Conservation (phyloP, 345 rosid genomes). For the Litchi chinensis region DNA sequence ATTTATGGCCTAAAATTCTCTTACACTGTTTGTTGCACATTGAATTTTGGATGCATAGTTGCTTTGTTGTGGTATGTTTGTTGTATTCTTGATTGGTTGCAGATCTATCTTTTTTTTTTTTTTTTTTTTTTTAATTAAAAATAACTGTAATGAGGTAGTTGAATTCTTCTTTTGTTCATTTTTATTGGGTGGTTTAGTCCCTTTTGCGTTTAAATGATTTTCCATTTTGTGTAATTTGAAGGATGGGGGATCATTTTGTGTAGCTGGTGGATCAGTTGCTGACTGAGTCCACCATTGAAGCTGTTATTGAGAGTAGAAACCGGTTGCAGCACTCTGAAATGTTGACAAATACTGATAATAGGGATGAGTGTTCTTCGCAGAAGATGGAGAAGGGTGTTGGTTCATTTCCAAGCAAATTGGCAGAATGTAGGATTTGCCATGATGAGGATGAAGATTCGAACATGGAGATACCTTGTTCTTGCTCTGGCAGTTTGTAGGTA, state of each 20-base stretch:
- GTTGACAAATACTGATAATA: conserved; percentile 24
- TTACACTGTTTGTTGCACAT: background rate
- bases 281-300: conserved; percentile 52
- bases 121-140: too few relatives aligned
- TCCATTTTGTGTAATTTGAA: conserved; percentile 24
- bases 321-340: conserved; percentile 19
- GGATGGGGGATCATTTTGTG: conserved; percentile 81
- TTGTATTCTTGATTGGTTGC: conserved; percentile 6
- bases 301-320: conserved; percentile 33
- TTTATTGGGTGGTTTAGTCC: background rate
- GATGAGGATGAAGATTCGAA: conserved; percentile 75
- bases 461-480: conserved; percentile 85
- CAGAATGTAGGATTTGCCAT: conserved; percentile 86
- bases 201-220: background rate
- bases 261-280: conserved; percentile 60
- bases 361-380: conserved; percentile 30
- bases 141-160: conserved; percentile 4
- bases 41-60: background rate
- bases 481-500: conserved; percentile 91
- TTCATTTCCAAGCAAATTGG: conserved; percentile 45
- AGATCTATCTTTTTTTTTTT: conserved; percentile 12
- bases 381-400: conserved; percentile 34
- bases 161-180: background rate
- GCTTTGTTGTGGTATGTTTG: background rate
- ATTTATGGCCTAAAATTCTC: background rate